Evolutionary conservation across 768 basidiomycete genomes (phyloP).

Genomic region (Gyrodon lividus): DNA sequence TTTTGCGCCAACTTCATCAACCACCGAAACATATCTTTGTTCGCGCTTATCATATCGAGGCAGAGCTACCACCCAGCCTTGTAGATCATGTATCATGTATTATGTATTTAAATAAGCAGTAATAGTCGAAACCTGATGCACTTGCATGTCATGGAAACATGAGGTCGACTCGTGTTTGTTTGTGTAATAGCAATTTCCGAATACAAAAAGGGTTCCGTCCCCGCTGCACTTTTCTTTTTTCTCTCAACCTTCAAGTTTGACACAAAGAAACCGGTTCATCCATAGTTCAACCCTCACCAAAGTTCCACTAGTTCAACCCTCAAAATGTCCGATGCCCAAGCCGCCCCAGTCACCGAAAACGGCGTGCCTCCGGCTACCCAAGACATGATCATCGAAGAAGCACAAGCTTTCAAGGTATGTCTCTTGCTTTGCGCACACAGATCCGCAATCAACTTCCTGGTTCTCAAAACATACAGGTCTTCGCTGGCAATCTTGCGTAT

Average conservation of each 20-base stretch:
- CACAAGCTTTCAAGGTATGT: conserved; percentile 75
- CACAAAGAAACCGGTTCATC: conserved; percentile 84
- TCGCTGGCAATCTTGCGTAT: conserved; percentile 95
- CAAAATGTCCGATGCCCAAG: conserved; percentile 90
- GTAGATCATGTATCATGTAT: neutral
- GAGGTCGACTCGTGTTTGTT: conserved; percentile 27
- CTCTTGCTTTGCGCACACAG: conserved; percentile 7
- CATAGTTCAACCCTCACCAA: conserved; percentile 56
- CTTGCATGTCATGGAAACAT: conserved; percentile 46
- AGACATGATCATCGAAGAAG: conserved; percentile 64
- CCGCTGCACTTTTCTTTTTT: conserved; percentile 40
- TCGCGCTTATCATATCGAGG: neutral
- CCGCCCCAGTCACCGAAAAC: conserved; percentile 79
- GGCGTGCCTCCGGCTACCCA: conserved; percentile 82
- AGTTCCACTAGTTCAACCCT: conserved; percentile 54
- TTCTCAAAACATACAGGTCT: conserved; percentile 56
- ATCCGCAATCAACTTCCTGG: conserved; percentile 18
- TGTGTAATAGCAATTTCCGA: conserved; percentile 19
- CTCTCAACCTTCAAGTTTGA: conserved; percentile 82
- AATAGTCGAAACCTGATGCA: neutral
- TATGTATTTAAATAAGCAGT: neutral
- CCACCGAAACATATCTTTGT: too few relatives aligned
- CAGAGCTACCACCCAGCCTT: too few relatives aligned
- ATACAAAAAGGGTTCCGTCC: conserved; percentile 39
- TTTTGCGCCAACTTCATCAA: too few relatives aligned